phyloP scores from a whole-genome alignment of 106 monocot species.

The Triglochin maritima region DNA sequence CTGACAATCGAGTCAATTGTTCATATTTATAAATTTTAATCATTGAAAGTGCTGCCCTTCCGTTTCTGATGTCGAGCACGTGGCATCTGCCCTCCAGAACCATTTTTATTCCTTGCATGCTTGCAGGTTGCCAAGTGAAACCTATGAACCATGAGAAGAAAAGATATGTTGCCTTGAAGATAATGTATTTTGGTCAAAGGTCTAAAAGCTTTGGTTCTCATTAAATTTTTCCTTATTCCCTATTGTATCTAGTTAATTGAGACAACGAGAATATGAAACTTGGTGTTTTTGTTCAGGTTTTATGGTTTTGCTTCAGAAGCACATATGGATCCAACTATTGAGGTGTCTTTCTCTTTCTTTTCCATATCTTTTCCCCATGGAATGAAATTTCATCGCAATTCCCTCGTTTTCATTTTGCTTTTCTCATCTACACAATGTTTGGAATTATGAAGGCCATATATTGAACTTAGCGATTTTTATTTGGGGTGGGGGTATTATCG shows the following conservation, averaged over 20 bases:
- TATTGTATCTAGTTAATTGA: neutral
- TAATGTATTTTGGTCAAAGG: conserved; percentile 18
- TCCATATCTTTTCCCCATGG: neutral
- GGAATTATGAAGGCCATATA: too few species aligned
- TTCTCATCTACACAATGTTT: too few species aligned
- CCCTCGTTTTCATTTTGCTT: neutral
- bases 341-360: conserved; percentile 35
- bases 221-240: neutral
- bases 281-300: conserved; percentile 35
- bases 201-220: neutral
- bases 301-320: conserved; percentile 95
- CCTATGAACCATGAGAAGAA: neutral
- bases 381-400: neutral
- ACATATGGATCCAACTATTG: conserved; percentile 72
- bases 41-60: too few species aligned
- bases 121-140: neutral
- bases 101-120: too few species aligned
- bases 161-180: conserved; percentile 13
- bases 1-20: too few species aligned
- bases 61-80: too few species aligned
- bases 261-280: neutral
- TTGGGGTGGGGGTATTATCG: too few species aligned
- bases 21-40: too few species aligned
- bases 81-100: too few species aligned
- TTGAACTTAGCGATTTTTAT: too few species aligned